Conservation (phyloP, 1,284 basidiomycete genomes). For the Testicularia cyperi region DNA sequence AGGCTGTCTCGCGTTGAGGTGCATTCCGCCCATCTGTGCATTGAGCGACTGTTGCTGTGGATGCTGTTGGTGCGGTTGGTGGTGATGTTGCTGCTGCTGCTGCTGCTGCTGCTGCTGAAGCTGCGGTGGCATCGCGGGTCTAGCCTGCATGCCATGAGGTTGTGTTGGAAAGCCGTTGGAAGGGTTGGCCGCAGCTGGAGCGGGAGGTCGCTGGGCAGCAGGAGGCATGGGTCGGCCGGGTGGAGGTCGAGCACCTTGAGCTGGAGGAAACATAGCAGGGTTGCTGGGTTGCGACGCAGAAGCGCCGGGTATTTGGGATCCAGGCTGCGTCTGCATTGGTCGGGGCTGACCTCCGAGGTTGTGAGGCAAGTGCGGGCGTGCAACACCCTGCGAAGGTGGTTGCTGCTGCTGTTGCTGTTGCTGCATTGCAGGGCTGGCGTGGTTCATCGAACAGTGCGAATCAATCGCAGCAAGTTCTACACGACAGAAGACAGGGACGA, state of each 20-base stretch:
- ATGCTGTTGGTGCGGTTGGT: not conserved
- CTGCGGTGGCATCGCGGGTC: slow-evolving; percentile 1
- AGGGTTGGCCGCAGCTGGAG: no score
- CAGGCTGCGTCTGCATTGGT: no score
- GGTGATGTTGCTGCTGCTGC: slow-evolving; percentile 2
- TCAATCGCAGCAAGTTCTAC: no score
- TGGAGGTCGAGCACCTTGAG: slow-evolving; percentile 21
- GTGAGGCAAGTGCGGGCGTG: no score
- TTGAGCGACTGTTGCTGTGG: slow-evolving; percentile 2
- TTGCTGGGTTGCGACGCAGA: slow-evolving; percentile 4
- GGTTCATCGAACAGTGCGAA: no score
- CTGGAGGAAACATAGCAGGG: slow-evolving; percentile 14
- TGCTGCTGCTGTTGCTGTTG: not conserved
- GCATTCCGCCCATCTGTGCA: slow-evolving; percentile 38
- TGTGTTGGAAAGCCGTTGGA: no score
- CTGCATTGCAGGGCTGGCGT: no score
- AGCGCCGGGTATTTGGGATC: no score
- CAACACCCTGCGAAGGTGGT: no score
- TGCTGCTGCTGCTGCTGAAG: not conserved
- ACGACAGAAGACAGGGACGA: no score
- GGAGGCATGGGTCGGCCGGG: slow-evolving; percentile 13
- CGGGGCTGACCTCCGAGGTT: no score
- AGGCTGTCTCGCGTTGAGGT: slow-evolving; percentile 26
- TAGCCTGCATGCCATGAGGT: slow-evolving; percentile 12
- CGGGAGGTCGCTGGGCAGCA: no score